These are phyloP conservation scores for Wickerhamiella alocasiicola DNA, from an alignment of 805 yeast species.

Conservation along the genomic window DNA sequence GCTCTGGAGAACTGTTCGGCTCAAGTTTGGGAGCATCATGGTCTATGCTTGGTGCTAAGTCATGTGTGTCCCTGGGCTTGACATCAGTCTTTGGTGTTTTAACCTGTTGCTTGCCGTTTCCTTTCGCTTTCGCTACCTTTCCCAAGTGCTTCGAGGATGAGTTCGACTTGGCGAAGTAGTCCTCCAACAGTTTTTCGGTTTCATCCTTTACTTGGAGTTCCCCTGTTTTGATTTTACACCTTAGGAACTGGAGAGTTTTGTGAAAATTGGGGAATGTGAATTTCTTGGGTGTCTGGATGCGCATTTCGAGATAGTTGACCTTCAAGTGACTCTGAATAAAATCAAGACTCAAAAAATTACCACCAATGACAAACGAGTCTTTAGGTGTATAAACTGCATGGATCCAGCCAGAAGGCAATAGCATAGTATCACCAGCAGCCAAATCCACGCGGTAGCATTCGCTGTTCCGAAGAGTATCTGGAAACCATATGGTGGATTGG, in stretches of 20 bases:
- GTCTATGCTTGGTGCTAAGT: no score
- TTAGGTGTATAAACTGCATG: conserved; percentile 77
- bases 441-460: conserved; percentile 46
- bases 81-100: no score
- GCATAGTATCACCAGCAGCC: conserved; percentile 54
- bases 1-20: no score
- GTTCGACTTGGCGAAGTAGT: not conserved
- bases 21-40: no score
- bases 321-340: conserved; percentile 52
- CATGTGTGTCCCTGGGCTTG: no score
- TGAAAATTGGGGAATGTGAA: conserved; percentile 71
- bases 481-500: conserved; percentile 55
- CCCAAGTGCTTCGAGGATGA: no score
- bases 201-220: not conserved
- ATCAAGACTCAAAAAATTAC: conserved; percentile 62
- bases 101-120: no score
- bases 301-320: conserved; percentile 48
- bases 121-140: no score
- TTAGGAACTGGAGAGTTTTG: conserved; percentile 48
- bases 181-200: not conserved
- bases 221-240: not conserved
- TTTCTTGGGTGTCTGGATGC: conserved; percentile 59
- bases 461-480: conserved; percentile 32
- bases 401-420: conserved; percentile 88
- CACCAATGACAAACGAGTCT: conserved; percentile 77